Base-by-base conservation (phyloP, 768 basidiomycete species). In the Hericium erinaceus region DNA sequence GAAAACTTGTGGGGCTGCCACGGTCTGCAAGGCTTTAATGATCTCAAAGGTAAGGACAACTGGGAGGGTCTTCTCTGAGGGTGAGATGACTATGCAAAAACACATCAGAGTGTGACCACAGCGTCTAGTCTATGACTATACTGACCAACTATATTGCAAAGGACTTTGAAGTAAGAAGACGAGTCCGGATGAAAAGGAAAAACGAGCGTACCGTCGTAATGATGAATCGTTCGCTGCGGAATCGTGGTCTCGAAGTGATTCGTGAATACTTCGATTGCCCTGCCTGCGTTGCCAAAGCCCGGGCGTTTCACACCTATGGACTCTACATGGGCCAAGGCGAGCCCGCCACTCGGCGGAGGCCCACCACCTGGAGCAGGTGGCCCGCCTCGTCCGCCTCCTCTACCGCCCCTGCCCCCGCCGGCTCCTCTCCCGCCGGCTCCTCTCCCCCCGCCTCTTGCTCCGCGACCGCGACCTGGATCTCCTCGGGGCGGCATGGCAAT, bases 271-370 rank as follows among this genome's bases (percentile, higher is more conserved):
- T 60, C 63, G 28, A 77, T 72, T 1, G 67, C 62, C 22, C 67
- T 73, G 3, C 89, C 89, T 10, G 75, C 74, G 0, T 73, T 76
- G 20, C 86, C 89, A 63, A 78, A 87, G 39, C 75, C 78, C 28
- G 85, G 78, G 41, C 89, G 76, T 63, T 78, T 84, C 39, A 90
- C 89, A 16, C 87, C 88, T 41, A 88, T 73, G 28, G 84, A 75
- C 49, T 68, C 58, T 52, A 81, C 71, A 62, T 80, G 79, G 16
- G 64, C 59, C 26, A 37, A n/a, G 15, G 49, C 49, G 13, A 24
- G 24, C 13, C 65, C 62, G 40, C 64, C 67, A 7, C 73, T 67
- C 20, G 69, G 64, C 55, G 71, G 62, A 39, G 59, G 70, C 53
- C 68, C 64, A 13, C 70, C 70, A 40, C 67, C 64, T 8, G 57